Base-by-base conservation (phyloP, 2,329 filamentous ascomycete genomes). In the Albophoma yamanashiensis region DNA sequence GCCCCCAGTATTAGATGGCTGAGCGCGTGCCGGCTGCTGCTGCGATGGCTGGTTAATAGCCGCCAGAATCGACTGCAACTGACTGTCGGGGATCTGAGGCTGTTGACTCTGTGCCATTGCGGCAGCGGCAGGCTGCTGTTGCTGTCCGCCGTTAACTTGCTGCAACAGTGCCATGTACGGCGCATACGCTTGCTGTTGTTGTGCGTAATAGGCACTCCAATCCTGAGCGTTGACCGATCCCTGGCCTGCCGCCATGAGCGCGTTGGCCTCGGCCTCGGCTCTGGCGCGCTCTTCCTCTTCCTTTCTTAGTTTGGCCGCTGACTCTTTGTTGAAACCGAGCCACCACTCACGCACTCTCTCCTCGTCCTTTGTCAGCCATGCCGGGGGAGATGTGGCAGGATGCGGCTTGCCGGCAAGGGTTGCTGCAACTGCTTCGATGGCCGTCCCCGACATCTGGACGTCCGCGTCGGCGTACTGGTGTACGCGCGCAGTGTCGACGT, bases 321-420 rank as follows among this genome's bases (percentile, higher is more conserved):
- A 55, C 58, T 77, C 76, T 61, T 73, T 75, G 59, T 75, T 75
- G 62, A 77, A 79, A 0, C 80, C 81, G 14, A 76, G 69, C 72
- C 78, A 79, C 82, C 82, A 86, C 62, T 82, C 77, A 12, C 77
- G 76, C 0, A 78, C 72, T 62, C 76, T 76, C 39, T 78, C 77
- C 3, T 76, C 69, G 39, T 80, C 74, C 27, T 77, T 70, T 12
- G 70, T 71, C 63, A 85, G 75, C 76, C 81, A 83, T 22, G 77
- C 75, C 1, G 83, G 82, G 4, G 83, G 79, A 52, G 80, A 75
- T 1, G 67, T 77, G 2, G 82, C 71, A 17, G 81, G 82, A 62
- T 75, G 82, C 8, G 79, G 74, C 62, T 78, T 77, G 58, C 73
- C 74, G 53, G 74, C 74, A 11, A 83, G 68, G 45, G 71, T 68